Percentiles rank a stretch among this genome's conserved stretches.
Evolutionary conservation across 2,329 filamentous ascomycete species (phyloP).

Genomic region (Diaporthe humulicola): DNA sequence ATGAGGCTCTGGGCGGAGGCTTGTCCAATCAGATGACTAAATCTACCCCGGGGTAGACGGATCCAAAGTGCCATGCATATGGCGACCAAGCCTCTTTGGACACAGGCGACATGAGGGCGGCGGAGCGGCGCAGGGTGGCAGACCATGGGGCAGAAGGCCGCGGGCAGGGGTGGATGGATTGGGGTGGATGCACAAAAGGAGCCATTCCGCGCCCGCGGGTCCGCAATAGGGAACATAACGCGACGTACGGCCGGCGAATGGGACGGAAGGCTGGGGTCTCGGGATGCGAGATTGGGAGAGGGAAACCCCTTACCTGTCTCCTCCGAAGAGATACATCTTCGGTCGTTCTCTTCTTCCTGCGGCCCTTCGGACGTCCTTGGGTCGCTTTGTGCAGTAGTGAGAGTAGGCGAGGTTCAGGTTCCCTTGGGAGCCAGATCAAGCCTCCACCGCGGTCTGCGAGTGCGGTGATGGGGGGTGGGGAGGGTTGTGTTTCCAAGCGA

Average conservation of each 20-base stretch:
- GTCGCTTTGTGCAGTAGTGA: not conserved
- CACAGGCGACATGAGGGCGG: not conserved
- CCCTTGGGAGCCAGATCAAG: not conserved
- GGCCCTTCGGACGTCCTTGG: conserved; percentile 11
- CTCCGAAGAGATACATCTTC: conserved; percentile 39
- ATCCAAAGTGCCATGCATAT: conserved; percentile 16
- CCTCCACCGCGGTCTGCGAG: not conserved
- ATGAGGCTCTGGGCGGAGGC: not conserved
- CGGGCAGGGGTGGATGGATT: not conserved
- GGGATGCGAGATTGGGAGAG: not conserved
- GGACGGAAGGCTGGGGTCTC: not conserved
- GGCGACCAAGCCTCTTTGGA: conserved; percentile 12
- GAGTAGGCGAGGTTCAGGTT: not conserved
- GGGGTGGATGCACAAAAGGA: conserved; percentile 7
- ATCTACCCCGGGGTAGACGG: not conserved
- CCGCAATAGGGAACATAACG: not conserved
- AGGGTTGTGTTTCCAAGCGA: not conserved
- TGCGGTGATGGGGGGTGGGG: not conserved
- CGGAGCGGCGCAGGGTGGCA: not conserved
- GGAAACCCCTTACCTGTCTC: conserved; percentile 36
- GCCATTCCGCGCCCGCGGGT: not conserved
- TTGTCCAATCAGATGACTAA: not conserved
- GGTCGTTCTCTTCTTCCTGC: not conserved
- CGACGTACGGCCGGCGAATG: not conserved
- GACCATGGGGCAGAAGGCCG: not conserved